Percentiles rank a stretch among this genome's conserved stretches.
Evolutionary conservation across 1,284 basidiomycete species (phyloP).

Genomic region (Athelia psychrophila): DNA sequence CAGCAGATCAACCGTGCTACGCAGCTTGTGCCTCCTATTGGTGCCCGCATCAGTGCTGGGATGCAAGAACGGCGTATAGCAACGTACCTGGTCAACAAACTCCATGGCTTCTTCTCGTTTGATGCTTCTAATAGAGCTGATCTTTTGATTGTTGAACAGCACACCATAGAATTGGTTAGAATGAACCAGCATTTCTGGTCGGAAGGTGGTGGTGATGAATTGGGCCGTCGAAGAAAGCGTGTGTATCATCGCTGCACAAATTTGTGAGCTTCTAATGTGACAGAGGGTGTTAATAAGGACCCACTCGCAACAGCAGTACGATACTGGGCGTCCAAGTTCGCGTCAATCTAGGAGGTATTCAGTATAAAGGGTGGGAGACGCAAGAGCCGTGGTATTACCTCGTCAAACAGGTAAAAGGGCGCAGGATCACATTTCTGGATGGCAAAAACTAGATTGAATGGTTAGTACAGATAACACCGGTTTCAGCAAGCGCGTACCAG

Average conservation of each 20-base stretch:
- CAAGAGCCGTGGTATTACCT: constrained; percentile 42
- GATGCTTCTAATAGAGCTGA: constrained; percentile 84
- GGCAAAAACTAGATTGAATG: constrained; percentile 73
- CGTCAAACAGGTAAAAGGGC: constrained; percentile 99
- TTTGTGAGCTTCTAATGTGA: background rate
- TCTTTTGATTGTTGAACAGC: constrained; percentile 95
- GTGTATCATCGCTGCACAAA: constrained; percentile 83
- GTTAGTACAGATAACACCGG: constrained; percentile 1
- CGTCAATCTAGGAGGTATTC: constrained; percentile 70
- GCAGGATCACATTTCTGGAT: constrained; percentile 99
- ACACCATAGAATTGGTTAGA: constrained; percentile 99
- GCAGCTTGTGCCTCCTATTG: background rate
- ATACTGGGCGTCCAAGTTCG: constrained; percentile 97
- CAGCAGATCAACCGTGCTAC: too few relatives aligned
- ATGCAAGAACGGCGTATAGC: too few relatives aligned
- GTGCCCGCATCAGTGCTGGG: background rate
- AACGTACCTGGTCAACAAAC: constrained; percentile 79
- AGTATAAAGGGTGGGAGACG: constrained; percentile 3
- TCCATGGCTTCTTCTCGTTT: constrained; percentile 83
- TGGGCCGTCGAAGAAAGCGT: constrained; percentile 86
- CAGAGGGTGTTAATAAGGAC: constrained; percentile 21
- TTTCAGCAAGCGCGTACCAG: constrained; percentile 47
- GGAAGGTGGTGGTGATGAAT: constrained; percentile 98
- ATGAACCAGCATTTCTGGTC: constrained; percentile 93
- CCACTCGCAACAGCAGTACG: constrained; percentile 92